Conservation (phyloP, 352 stramenopile species). For the Phytophthora pini region DNA sequence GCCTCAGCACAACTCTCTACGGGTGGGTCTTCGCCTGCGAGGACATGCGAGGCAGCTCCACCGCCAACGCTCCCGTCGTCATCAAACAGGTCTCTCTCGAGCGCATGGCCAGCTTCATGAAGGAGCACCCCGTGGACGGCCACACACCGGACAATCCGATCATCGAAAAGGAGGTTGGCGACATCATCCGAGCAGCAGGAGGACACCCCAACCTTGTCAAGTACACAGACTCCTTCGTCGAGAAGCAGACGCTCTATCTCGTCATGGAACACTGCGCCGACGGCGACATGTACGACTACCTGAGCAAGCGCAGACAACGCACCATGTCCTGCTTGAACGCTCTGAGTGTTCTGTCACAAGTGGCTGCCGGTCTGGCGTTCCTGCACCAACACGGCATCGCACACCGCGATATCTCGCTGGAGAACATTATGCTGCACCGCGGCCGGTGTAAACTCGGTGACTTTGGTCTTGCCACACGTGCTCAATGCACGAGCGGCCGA, state of each 20-base stretch:
- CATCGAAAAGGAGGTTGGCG: conserved; percentile 46
- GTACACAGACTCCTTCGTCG: conserved; percentile 54
- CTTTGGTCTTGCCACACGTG: conserved; percentile 50
- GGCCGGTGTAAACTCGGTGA: conserved; percentile 55
- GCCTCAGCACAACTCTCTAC: conserved; percentile 56
- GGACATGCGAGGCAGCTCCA: conserved; percentile 25
- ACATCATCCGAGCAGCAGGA: conserved; percentile 37
- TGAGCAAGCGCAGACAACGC: conserved; percentile 23
- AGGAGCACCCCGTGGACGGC: conserved; percentile 17
- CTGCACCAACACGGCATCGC: conserved; percentile 39
- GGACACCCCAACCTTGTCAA: conserved; percentile 55
- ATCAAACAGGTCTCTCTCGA: conserved; percentile 59
- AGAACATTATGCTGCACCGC: conserved; percentile 47
- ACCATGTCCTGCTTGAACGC: conserved; percentile 32
- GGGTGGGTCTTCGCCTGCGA: conserved; percentile 55
- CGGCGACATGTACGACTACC: conserved; percentile 47
- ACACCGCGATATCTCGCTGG: conserved; percentile 28
- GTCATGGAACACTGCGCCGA: conserved; percentile 51
- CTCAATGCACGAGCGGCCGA: conserved; percentile 12
- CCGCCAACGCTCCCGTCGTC: conserved; percentile 14
- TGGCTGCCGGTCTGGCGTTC: conserved; percentile 38
- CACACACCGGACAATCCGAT: conserved; percentile 46
- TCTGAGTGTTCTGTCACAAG: conserved; percentile 40
- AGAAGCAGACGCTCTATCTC: conserved; percentile 49
- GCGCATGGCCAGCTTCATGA: conserved; percentile 30